Conservation (phyloP, 2,329 filamentous ascomycete species). For the Tolypocladium amazonense region DNA sequence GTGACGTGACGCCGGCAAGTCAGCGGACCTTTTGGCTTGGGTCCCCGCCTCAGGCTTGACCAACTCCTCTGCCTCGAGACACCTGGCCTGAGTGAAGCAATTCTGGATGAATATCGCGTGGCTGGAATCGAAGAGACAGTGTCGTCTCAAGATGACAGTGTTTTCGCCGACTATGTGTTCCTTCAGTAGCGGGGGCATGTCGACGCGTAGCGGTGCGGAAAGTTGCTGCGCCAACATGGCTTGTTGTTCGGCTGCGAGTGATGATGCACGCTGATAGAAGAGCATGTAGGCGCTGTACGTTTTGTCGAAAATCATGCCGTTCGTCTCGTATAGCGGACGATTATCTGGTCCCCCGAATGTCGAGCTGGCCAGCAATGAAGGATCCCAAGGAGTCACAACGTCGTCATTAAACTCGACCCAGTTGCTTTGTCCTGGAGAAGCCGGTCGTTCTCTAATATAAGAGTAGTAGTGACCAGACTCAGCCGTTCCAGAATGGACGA, state of each 20-base stretch:
- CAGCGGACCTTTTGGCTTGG: not conserved
- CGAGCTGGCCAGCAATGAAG: constrained; percentile 57
- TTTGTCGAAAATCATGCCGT: constrained; percentile 48
- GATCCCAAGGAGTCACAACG: constrained; percentile 67
- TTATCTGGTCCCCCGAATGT: constrained; percentile 70
- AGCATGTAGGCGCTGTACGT: constrained; percentile 92
- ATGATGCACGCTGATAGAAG: constrained; percentile 79
- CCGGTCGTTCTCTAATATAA: constrained; percentile 73
- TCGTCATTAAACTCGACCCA: constrained; percentile 97
- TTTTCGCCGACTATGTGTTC: constrained; percentile 64
- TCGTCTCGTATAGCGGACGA: constrained; percentile 32
- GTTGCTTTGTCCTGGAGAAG: constrained; percentile 29
- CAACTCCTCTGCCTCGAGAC: constrained; percentile 23
- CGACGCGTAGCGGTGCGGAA: constrained; percentile 27
- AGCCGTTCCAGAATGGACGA: constrained; percentile 86
- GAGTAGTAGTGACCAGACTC: constrained; percentile 97
- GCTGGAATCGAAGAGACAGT: constrained; percentile 66
- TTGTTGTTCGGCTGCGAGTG: constrained; percentile 44
- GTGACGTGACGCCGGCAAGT: constrained; percentile 5
- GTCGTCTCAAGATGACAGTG: constrained; percentile 59
- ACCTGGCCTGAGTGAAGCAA: constrained; percentile 47
- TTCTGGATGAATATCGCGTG: constrained; percentile 58
- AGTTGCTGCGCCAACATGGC: constrained; percentile 23
- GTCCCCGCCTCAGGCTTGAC: not conserved
- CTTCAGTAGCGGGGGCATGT: constrained; percentile 33